Evolutionary conservation across 352 stramenopile genomes (phyloP).

Genomic region (Globisporangium emineosum): DNA sequence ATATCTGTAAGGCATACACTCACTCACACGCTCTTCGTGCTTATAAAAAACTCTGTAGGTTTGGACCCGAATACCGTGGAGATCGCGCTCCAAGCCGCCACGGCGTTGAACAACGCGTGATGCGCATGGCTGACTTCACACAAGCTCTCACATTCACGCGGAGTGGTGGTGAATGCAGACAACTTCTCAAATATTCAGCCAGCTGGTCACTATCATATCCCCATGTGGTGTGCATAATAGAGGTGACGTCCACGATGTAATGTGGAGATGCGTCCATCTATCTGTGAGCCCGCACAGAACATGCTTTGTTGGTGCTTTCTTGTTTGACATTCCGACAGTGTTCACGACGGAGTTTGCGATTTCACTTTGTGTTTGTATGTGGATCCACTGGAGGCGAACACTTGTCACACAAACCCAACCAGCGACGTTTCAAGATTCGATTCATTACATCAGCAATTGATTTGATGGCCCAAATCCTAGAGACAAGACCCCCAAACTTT

Average conservation of each 20-base stretch:
- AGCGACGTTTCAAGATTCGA: slow-evolving; percentile 4
- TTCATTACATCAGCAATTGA: no score
- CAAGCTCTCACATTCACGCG: no score
- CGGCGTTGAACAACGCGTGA: not conserved
- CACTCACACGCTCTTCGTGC: not conserved
- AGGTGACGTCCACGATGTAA: not conserved
- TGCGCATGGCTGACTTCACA: no score
- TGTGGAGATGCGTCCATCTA: not conserved
- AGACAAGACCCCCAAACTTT: not conserved
- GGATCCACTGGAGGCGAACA: not conserved
- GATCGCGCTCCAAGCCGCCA: slow-evolving; percentile 10
- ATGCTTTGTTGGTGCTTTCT: not conserved
- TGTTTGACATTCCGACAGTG: not conserved
- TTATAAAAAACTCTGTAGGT: not conserved
- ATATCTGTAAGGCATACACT: no score
- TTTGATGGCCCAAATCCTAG: not conserved
- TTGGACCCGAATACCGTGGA: not conserved
- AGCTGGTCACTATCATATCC: not conserved
- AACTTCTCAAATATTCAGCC: not conserved
- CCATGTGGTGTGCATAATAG: slow-evolving; percentile 1
- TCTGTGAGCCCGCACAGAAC: not conserved
- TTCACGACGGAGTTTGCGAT: not conserved
- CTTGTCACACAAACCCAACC: not conserved
- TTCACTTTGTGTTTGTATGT: slow-evolving; percentile 1
- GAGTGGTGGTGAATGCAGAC: not conserved